Evolutionary conservation across 371 early-diverging fungal genomes (phyloP).

Genomic region (Mucor sp.): DNA sequence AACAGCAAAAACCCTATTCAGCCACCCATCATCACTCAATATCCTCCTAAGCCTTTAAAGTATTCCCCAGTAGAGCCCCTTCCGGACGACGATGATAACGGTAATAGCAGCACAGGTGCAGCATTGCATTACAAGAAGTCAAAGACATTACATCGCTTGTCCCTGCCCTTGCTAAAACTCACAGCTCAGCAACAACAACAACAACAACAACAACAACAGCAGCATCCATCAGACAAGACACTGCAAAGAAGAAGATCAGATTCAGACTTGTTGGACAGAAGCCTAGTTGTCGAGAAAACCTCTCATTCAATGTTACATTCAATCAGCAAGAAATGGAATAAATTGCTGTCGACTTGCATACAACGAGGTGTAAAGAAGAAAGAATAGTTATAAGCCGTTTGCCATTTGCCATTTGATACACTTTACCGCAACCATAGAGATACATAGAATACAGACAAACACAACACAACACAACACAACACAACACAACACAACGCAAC

Average conservation of each 20-base stretch:
- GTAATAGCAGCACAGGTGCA: not conserved
- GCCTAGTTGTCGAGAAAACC: not conserved
- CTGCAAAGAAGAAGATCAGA: conserved; percentile 18
- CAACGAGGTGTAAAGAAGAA: not conserved
- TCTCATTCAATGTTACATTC: conserved; percentile 1
- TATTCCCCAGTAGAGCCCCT: conserved; percentile 41
- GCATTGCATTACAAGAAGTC: not conserved
- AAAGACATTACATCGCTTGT: conserved; percentile 20
- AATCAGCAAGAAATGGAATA: conserved; percentile 17
- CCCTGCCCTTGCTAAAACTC: conserved; percentile 19
- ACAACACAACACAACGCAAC: no score
- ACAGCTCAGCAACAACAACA: conserved; percentile 3
- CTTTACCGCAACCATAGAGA: no score
- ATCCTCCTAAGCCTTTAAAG: conserved; percentile 46
- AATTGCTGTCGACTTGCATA: conserved; percentile 14
- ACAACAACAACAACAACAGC: not conserved
- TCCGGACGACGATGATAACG: not conserved
- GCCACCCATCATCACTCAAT: conserved; percentile 34
- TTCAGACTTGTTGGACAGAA: conserved; percentile 14
- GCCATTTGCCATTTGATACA: no score
- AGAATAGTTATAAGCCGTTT: not conserved
- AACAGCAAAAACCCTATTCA: conserved; percentile 5
- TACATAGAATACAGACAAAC: no score
- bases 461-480: no score
- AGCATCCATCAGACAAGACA: not conserved